phyloP scores from a whole-genome alignment of 1,284 basidiomycete species.

The Hymenochaete sp. region DNA sequence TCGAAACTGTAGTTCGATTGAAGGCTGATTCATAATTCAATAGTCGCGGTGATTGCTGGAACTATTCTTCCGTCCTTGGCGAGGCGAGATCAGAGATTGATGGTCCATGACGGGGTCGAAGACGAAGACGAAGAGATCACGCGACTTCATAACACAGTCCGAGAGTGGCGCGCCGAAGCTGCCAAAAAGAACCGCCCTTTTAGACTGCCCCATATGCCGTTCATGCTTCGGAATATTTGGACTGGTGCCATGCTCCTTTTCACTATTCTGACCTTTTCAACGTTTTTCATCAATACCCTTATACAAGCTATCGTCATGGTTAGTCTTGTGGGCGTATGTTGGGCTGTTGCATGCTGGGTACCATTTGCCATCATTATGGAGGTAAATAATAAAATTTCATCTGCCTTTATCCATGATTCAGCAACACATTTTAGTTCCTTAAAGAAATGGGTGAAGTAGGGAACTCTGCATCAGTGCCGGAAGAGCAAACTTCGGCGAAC shows the following conservation, averaged over 20 bases:
- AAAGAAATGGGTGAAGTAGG: constrained; percentile 59
- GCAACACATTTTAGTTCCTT: constrained; percentile 47
- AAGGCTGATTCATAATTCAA: constrained; percentile 13
- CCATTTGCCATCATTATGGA: constrained; percentile 91
- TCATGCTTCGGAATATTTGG: constrained; percentile 89
- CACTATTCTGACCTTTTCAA: constrained; percentile 67
- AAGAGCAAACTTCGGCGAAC: constrained; percentile 3
- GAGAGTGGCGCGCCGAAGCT: constrained; percentile 76
- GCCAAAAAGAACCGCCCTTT: constrained; percentile 62
- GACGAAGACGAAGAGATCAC: constrained; percentile 66
- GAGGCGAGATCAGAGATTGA: constrained; percentile 66
- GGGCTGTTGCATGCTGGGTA: constrained; percentile 94
- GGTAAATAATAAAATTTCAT: constrained; percentile 35
- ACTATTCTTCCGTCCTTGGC: constrained; percentile 77
- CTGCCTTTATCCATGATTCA: constrained; percentile 8
- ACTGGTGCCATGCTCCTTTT: constrained; percentile 77
- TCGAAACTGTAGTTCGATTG: constrained; percentile 3
- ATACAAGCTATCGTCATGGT: constrained; percentile 76
- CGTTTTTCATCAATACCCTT: constrained; percentile 76
- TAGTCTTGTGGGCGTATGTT: constrained; percentile 80
- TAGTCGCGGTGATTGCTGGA: constrained; percentile 81
- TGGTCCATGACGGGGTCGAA: constrained; percentile 61
- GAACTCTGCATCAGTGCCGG: constrained; percentile 16
- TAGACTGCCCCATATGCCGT: constrained; percentile 74
- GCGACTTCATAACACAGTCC: constrained; percentile 61